Evolutionary conservation across 768 basidiomycete species (phyloP).

Genomic region (Lactifluus rugatus): DNA sequence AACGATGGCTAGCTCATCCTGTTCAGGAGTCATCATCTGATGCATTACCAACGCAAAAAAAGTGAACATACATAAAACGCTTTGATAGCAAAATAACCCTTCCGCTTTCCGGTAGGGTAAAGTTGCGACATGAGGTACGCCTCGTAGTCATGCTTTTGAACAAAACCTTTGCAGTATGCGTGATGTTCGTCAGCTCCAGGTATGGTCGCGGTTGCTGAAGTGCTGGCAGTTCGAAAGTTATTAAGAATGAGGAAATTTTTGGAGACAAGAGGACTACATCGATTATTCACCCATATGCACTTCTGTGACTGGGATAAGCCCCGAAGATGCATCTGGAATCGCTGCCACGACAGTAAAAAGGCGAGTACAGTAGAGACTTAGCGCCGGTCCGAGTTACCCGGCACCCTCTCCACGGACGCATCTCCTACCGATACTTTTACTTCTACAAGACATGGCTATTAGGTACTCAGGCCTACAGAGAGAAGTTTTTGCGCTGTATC

Average conservation of each 20-base stretch:
- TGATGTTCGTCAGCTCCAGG: constrained; percentile 33
- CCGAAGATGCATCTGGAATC: neutral
- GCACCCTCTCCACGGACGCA: neutral
- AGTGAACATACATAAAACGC: constrained; percentile 66
- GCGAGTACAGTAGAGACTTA: neutral
- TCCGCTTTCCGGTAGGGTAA: constrained; percentile 55
- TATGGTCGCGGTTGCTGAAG: constrained; percentile 1
- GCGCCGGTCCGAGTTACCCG: neutral
- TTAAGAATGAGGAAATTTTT: neutral
- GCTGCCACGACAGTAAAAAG: neutral
- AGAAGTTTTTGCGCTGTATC: constrained; percentile 43
- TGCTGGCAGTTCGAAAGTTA: constrained; percentile 5
- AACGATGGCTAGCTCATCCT: constrained; percentile 71
- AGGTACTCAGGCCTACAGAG: constrained; percentile 41
- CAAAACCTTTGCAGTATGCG: constrained; percentile 60
- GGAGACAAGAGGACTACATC: neutral
- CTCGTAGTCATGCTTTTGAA: constrained; percentile 76
- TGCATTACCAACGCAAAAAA: neutral
- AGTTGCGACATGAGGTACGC: constrained; percentile 62
- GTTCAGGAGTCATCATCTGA: neutral
- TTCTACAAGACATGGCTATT: constrained; percentile 22
- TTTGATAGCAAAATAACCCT: constrained; percentile 67
- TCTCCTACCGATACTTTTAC: neutral
- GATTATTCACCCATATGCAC: neutral
- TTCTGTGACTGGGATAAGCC: neutral